Conservation (phyloP, 2,329 filamentous ascomycete genomes). For the Daldinia sp. region DNA sequence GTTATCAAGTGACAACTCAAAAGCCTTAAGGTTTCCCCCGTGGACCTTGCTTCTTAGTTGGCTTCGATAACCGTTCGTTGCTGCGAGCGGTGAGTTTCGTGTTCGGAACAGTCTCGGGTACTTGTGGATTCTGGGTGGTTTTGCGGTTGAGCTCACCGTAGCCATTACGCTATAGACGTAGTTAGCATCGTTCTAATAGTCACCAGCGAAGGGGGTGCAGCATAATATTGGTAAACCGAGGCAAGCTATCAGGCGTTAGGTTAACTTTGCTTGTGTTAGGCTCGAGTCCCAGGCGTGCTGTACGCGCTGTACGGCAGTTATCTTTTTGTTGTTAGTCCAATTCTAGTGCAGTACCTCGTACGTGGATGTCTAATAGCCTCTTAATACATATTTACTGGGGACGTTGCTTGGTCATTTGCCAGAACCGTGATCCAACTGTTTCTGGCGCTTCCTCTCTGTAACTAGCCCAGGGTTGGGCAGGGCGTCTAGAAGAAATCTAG, state of each 20-base stretch:
- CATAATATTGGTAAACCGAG: no score
- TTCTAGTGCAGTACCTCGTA: constrained; percentile 1
- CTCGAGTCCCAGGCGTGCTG: neutral
- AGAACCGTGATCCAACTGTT: neutral
- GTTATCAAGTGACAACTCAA: constrained; percentile 3
- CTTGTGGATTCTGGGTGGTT: neutral
- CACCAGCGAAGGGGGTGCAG: neutral
- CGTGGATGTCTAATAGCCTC: constrained; percentile 10
- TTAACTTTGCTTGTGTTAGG: neutral
- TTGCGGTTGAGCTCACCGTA: constrained; percentile 3
- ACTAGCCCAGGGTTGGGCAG: constrained; percentile 1
- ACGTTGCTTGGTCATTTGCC: neutral
- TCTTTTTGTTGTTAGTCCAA: neutral
- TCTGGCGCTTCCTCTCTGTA: constrained; percentile 1
- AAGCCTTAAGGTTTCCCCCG: constrained; percentile 9
- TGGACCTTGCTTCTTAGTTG: neutral
- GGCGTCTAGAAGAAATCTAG: constrained; percentile 15
- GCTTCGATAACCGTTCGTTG: neutral
- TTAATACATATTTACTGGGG: neutral
- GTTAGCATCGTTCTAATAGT: neutral
- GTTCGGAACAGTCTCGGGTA: neutral
- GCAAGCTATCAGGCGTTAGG: neutral
- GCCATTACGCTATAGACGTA: constrained; percentile 16
- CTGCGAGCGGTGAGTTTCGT: constrained; percentile 17
- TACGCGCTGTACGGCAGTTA: neutral